Conservation (phyloP, 2,329 filamentous ascomycete genomes). For the Orbilia oligospora region DNA sequence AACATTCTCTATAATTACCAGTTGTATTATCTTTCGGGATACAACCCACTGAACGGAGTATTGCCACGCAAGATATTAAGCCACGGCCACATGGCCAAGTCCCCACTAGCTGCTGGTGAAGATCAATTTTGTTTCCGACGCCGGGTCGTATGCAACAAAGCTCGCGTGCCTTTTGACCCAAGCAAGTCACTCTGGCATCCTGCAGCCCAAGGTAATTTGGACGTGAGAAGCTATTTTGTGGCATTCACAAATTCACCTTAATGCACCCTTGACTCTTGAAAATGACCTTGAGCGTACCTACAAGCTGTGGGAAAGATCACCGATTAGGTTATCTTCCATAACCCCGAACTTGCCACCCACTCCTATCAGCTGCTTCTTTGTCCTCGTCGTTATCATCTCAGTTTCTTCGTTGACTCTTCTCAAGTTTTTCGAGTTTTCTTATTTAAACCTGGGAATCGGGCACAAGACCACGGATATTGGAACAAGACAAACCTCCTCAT, state of each 20-base stretch:
- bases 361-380: too few relatives aligned
- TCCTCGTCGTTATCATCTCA: too few relatives aligned
- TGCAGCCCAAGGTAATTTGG: too few relatives aligned
- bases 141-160: neutral
- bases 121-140: neutral
- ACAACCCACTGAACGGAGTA: constrained; percentile 9
- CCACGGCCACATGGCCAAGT: constrained; percentile 12
- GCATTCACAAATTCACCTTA: neutral
- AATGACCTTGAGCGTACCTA: neutral
- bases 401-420: too few relatives aligned
- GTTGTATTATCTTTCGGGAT: constrained; percentile 18
- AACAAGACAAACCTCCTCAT: neutral
- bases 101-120: neutral
- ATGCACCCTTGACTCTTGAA: neutral
- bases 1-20: neutral
- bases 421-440: too few relatives aligned
- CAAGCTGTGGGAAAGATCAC: neutral
- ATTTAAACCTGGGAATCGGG: too few relatives aligned
- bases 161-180: constrained; percentile 14
- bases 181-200: neutral
- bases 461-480: neutral
- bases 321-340: too few relatives aligned
- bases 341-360: too few relatives aligned
- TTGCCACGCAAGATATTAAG: constrained; percentile 13
- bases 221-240: neutral